phyloP scores from a whole-genome alignment of 768 basidiomycete species.

The Tubosaeta sp. region DNA sequence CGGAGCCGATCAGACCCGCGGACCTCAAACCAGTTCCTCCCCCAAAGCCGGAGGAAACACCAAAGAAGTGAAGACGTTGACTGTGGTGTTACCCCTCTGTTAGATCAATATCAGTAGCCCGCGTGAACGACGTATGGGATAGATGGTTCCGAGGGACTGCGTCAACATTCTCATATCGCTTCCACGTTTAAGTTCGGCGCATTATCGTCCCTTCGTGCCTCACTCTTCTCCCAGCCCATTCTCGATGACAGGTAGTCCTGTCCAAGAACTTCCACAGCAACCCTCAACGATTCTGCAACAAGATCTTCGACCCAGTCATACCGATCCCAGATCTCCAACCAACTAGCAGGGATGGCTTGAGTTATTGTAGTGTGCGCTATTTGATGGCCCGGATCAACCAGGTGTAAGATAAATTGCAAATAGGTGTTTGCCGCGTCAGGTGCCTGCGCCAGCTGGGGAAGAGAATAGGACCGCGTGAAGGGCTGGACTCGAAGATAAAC shows the following conservation, averaged over 20 bases:
- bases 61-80: conserved; percentile 60
- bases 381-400: conserved; percentile 76
- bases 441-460: conserved; percentile 31
- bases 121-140: conserved; percentile 5
- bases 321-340: conserved; percentile 88
- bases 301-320: conserved; percentile 97
- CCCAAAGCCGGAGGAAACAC: conserved; percentile 68
- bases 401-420: conserved; percentile 60
- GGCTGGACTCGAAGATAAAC: conserved; percentile 95
- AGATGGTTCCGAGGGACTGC: conserved; percentile 1
- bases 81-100: not conserved
- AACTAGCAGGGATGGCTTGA: conserved; percentile 77
- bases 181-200: conserved; percentile 5
- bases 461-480: conserved; percentile 55
- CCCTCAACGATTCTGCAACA: conserved; percentile 79
- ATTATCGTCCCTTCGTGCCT: conserved; percentile 5
- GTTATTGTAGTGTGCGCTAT: conserved; percentile 74
- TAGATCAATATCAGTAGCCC: conserved; percentile 10
- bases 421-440: conserved; percentile 31
- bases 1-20: conserved; percentile 53
- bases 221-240: conserved; percentile 72
- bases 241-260: conserved; percentile 86
- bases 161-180: conserved; percentile 5
- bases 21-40: conserved; percentile 74
- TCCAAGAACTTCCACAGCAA: conserved; percentile 85